phyloP scores from a whole-genome alignment of 169 alveolate genomes.

The Theileria luwenshuni region DNA sequence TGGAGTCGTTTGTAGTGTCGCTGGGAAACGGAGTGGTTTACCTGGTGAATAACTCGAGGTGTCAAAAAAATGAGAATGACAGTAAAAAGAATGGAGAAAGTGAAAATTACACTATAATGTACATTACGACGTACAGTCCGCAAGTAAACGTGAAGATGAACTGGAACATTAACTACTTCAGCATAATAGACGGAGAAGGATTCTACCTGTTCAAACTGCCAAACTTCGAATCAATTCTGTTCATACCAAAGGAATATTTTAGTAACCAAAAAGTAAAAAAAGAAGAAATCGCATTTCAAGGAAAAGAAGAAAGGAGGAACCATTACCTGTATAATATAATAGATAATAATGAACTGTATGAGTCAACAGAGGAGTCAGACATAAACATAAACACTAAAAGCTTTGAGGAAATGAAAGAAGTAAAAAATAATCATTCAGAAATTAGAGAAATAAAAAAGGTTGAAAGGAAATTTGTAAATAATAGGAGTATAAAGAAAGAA shows the following conservation, averaged over 20 bases:
- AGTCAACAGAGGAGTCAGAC: constrained; percentile 43
- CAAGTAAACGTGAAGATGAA: constrained; percentile 1
- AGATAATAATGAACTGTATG: constrained; percentile 25
- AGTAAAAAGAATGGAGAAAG: background rate
- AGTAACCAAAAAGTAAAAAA: background rate
- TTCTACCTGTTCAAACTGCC: constrained; percentile 5
- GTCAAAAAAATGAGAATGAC: background rate
- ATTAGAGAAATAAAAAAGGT: background rate
- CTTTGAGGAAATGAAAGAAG: background rate
- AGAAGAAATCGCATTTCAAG: too few species aligned
- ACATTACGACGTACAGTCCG: background rate
- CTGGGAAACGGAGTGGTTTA: background rate
- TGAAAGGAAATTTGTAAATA: background rate
- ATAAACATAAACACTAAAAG: background rate
- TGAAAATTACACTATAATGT: background rate
- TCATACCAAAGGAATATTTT: constrained; percentile 19
- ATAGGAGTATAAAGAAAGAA: background rate
- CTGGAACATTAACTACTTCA: constrained; percentile 23
- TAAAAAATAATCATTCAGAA: background rate
- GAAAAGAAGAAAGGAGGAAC: background rate
- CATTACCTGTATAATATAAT: background rate
- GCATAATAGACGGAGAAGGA: constrained; percentile 32
- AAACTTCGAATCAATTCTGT: constrained; percentile 10
- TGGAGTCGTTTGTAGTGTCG: background rate
- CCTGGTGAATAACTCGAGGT: background rate